Evolutionary conservation across 2,329 filamentous ascomycete genomes (phyloP).

Genomic region (Monosporascus sp.): DNA sequence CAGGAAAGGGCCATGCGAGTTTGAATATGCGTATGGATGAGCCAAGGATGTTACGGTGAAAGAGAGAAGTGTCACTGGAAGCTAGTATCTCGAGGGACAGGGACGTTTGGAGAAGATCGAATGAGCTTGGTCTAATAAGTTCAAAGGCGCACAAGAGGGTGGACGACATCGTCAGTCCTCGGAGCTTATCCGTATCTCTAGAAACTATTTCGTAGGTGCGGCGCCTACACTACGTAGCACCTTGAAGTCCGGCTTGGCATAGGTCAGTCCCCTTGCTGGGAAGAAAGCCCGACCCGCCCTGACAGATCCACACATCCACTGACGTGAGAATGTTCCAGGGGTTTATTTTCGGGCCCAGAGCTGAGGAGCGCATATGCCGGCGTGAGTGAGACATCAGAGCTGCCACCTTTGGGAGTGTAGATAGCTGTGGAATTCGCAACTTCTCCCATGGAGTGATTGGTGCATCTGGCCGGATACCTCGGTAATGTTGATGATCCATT

Average conservation of each 20-base stretch:
- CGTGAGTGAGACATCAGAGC: too few species aligned
- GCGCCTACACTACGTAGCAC: too few species aligned
- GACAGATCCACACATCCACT: not conserved
- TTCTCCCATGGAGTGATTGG: too few species aligned
- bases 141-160: too few species aligned
- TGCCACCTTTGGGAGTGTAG: too few species aligned
- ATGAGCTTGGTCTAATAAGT: not conserved
- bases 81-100: not conserved
- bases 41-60: not conserved
- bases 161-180: not conserved
- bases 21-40: not conserved
- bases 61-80: not conserved
- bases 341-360: not conserved
- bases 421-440: too few species aligned
- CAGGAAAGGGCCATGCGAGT: constrained; percentile 20
- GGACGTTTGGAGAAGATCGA: not conserved
- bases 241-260: not conserved
- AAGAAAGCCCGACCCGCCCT: not conserved
- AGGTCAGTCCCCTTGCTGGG: not conserved
- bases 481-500: not conserved
- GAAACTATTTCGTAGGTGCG: not conserved
- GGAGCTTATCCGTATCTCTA: not conserved
- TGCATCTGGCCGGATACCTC: not conserved
- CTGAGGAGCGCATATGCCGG: not conserved
- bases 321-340: not conserved